Base-by-base conservation (phyloP, 129 eudicot species). In the Escallonia herrerae region DNA sequence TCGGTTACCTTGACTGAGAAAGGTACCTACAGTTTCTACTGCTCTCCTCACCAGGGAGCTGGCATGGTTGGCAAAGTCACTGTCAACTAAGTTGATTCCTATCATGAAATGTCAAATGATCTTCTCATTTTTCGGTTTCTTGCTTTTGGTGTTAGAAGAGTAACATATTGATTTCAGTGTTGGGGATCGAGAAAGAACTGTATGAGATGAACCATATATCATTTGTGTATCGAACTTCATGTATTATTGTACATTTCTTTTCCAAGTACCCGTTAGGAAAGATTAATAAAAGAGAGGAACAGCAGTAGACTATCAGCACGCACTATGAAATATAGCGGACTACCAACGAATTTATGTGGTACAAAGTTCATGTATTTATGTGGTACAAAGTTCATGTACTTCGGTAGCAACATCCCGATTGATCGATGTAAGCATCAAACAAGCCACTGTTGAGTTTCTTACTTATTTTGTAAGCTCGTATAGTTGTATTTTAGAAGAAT, bases 21-120 rank as follows among this genome's bases (percentile, higher is more conserved):
- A 43, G 99, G 99, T 41, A 93, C 99, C 68, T 93, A 93, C 81
- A 72, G 72, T 39, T 87, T 87, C 79, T 91, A 91, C 74, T 91
- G 97, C 68, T 61, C 94, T 40, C 97, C 97, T 60, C 97, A 91
- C 78, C 88, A 79, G 70, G 96, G 97, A 38, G 97, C 97, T 74
- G 97, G 97, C 60, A 91, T 91, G 97, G 86, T 64, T 58, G 97
- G 97, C 57, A 79, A 76, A 71, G 90, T 91, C 51, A 91, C 97
- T 39, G 96, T 91, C 7, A 82, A 73, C 66, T 88, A 72, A 75
- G 15, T 37, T 58, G 44, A 53, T n/a, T 12, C 0, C 58, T 53
- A 5, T 53, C 14, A 7, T 11, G 43, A 1, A 38, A 49, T 65
- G 48, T 9, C 5, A 22, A 13, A 43, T 63, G 33, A 64, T 15